Evolutionary conservation across 2,329 filamentous ascomycete species (phyloP).

Genomic region (Cordyceps tenuipes): DNA sequence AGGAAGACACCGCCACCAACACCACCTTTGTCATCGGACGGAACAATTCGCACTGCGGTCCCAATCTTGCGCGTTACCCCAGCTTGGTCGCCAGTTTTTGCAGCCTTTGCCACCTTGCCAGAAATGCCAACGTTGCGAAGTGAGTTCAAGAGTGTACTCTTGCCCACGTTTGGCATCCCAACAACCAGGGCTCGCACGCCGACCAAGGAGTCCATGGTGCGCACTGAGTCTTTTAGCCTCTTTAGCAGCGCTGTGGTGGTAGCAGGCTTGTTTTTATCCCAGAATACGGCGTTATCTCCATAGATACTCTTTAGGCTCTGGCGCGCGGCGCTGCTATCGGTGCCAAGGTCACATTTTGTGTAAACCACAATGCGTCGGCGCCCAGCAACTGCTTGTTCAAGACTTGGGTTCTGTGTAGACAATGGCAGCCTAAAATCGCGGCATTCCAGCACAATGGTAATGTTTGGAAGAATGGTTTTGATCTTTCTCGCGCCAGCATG

Average conservation of each 20-base stretch:
- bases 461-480: constrained; percentile 67
- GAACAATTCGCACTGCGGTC: constrained; percentile 69
- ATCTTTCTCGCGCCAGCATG: constrained; percentile 72
- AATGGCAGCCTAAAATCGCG: constrained; percentile 87
- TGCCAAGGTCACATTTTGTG: constrained; percentile 75
- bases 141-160: constrained; percentile 87
- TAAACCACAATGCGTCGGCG: constrained; percentile 76
- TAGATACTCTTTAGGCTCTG: constrained; percentile 26
- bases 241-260: constrained; percentile 32
- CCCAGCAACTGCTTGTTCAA: constrained; percentile 68
- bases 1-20: constrained; percentile 64
- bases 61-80: constrained; percentile 83
- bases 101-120: constrained; percentile 52
- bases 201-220: constrained; percentile 49
- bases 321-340: constrained; percentile 22
- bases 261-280: constrained; percentile 28
- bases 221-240: constrained; percentile 25
- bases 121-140: constrained; percentile 58
- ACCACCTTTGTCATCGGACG: constrained; percentile 31
- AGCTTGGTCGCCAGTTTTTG: constrained; percentile 75
- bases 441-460: constrained; percentile 88
- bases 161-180: constrained; percentile 97
- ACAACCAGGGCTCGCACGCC: constrained; percentile 83
- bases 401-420: constrained; percentile 80
- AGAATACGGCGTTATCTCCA: constrained; percentile 33